Base-by-base conservation (phyloP, 208 protist genomes). In the Porcisia deanei region DNA sequence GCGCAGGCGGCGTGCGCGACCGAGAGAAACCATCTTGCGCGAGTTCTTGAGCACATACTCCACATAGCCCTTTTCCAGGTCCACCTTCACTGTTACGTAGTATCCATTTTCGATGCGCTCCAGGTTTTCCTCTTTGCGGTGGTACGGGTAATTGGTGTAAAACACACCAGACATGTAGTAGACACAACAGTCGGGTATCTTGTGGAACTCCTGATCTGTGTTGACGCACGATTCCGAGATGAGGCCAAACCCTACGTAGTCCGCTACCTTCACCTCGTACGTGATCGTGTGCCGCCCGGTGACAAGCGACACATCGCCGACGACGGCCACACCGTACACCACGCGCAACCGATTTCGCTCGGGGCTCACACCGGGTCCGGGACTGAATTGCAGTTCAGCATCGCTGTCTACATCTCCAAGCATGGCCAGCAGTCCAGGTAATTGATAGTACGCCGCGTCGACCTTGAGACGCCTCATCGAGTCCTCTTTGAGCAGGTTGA, bases 111-210 rank as follows among this genome's bases (percentile, higher is more conserved):
- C 89, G 43, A 98, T 86, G 30, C 80, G 76, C 60, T 93, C 85
- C 0, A 97, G 80, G 57, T 87, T 90, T 70, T 98, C 94, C 76
- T 98, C 92, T 75, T 98, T 98, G 18, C 87, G 81, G 80, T 96
- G 92, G 74, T 96, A 84, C 0, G 91, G 89, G 75, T 91, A 98
- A 80, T 97, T 97, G 53, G 90, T 89, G 88, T 97, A 98, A 67
- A 98, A 97, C 3, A 98, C 94, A 25, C 94, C 94, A 4, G 94
- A 94, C 92, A 97, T 97, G 80, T 98, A 98, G 79, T 98, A 98
- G 54, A 98, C 90, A 68, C 89, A 96, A 80, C 92, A 95, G 75
- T 97, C 82, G 14, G 81, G 71, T 34, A 90, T 93, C 71, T 93
- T 95, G 88, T 97, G 92, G 77, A 96, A 97, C 77, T 98, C 92